A percentile compares a stretch with the other conserved stretches of the same genome.
These are phyloP conservation scores for Cardiospermum halicacabum DNA, from an alignment of 345 rosid species.

Conservation along the genomic window DNA sequence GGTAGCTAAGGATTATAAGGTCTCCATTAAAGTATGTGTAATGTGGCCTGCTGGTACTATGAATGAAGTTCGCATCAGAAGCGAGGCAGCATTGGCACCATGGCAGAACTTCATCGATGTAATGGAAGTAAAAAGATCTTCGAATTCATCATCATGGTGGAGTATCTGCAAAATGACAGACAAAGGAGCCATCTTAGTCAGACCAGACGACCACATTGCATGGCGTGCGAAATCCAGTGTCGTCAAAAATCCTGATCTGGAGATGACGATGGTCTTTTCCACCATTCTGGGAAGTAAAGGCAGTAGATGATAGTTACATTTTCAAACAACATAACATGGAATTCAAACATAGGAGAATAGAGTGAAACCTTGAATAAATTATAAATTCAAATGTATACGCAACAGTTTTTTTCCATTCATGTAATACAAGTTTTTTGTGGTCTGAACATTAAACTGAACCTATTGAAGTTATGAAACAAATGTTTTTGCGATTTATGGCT, in stretches of 20 bases:
- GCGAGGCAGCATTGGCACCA: slow-evolving; percentile 50
- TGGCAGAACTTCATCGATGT: slow-evolving; percentile 59
- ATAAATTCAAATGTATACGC: not conserved
- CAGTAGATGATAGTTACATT: not conserved
- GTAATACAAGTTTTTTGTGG: not conserved
- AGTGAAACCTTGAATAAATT: not conserved
- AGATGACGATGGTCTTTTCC: slow-evolving; percentile 57
- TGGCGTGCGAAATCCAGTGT: slow-evolving; percentile 58
- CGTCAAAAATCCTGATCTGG: slow-evolving; percentile 32
- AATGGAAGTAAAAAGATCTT: slow-evolving; percentile 40
- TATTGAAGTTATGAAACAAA: not conserved
- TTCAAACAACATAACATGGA: not conserved
- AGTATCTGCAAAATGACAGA: slow-evolving; percentile 60
- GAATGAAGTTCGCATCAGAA: slow-evolving; percentile 23
- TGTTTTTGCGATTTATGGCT: slow-evolving; percentile 1
- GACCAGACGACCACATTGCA: slow-evolving; percentile 83
- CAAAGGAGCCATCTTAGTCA: slow-evolving; percentile 63
- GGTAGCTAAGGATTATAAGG: slow-evolving; percentile 53
- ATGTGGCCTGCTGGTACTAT: slow-evolving; percentile 49
- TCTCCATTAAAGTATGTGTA: slow-evolving; percentile 51
- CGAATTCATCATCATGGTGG: slow-evolving; percentile 65
- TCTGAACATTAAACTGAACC: not conserved
- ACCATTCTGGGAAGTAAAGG: slow-evolving; percentile 38
- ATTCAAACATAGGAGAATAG: not conserved
- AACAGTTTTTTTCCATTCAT: not conserved